Conservation (phyloP, 306 rosid species). For the Ormosia semicastrata region DNA sequence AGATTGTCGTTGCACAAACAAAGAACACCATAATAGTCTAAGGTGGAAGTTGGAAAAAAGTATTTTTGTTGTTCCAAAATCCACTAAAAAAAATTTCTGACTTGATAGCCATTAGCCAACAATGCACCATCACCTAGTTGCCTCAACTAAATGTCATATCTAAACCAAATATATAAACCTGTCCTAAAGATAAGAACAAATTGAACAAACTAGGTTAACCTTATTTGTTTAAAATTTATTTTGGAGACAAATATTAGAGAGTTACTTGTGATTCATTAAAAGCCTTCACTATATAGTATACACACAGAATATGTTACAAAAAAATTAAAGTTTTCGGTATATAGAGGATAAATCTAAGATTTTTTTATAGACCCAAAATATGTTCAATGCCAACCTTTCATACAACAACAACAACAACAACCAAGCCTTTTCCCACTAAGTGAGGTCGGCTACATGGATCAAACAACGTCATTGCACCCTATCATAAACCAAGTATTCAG, state of each 20-base stretch:
- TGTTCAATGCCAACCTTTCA: conserved; percentile 9
- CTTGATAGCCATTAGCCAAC: not conserved
- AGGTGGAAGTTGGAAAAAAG: conserved; percentile 6
- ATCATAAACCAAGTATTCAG: no score
- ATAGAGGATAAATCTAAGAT: not conserved
- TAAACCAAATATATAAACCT: conserved; percentile 9
- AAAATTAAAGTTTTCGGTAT: no score
- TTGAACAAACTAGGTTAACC: conserved; percentile 1
- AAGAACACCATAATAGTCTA: conserved; percentile 5
- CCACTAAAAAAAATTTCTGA: not conserved
- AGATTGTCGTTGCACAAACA: conserved; percentile 40
- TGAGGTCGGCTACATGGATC: no score
- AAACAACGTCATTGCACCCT: no score
- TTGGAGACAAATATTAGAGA: not conserved
- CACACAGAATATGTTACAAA: not conserved
- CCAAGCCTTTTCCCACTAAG: no score
- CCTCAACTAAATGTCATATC: not conserved
- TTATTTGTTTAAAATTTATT: not conserved
- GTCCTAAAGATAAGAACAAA: not conserved
- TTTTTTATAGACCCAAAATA: not conserved
- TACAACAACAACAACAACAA: no score
- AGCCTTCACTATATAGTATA: not conserved
- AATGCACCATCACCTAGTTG: conserved; percentile 5
- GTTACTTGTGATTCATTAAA: not conserved
- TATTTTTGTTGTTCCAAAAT: not conserved